phyloP scores from a whole-genome alignment of 257 asterid species.

The Solanum clarkiae region DNA sequence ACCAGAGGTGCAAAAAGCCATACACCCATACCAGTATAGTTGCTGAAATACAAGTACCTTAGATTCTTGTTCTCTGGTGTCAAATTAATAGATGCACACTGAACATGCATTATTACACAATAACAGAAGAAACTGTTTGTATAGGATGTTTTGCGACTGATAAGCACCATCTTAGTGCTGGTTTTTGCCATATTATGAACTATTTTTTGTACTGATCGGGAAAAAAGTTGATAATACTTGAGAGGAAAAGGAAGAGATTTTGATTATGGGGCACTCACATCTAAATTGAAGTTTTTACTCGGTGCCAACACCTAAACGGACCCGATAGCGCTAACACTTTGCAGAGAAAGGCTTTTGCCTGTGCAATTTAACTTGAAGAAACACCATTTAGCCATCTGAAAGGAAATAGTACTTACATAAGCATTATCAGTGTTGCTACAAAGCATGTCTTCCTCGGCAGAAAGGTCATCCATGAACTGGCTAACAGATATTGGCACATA shows the following conservation, averaged over 20 bases:
- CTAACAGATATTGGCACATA: slow-evolving; percentile 76
- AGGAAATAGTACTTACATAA: slow-evolving; percentile 41
- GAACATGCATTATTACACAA: background rate
- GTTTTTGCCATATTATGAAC: background rate
- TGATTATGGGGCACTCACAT: background rate
- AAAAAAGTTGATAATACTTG: background rate
- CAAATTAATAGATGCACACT: background rate
- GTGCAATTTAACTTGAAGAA: background rate
- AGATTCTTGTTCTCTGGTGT: background rate
- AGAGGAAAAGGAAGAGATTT: background rate
- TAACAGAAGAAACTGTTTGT: background rate
- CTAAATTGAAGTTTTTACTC: background rate
- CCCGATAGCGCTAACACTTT: background rate
- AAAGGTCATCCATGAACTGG: slow-evolving; percentile 92
- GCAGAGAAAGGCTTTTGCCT: background rate
- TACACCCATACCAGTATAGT: background rate
- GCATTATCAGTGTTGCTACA: slow-evolving; percentile 43
- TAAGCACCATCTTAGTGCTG: background rate
- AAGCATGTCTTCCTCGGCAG: slow-evolving; percentile 65
- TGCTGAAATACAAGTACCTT: background rate
- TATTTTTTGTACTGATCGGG: background rate
- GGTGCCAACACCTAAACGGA: background rate
- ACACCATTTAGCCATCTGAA: background rate
- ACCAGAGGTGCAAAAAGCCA: background rate
- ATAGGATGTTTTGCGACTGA: background rate